Evolutionary conservation across 345 rosid species (phyloP), one percentile per base, ranked within the genome.

Genomic region (Boechera retrofracta): DNA sequence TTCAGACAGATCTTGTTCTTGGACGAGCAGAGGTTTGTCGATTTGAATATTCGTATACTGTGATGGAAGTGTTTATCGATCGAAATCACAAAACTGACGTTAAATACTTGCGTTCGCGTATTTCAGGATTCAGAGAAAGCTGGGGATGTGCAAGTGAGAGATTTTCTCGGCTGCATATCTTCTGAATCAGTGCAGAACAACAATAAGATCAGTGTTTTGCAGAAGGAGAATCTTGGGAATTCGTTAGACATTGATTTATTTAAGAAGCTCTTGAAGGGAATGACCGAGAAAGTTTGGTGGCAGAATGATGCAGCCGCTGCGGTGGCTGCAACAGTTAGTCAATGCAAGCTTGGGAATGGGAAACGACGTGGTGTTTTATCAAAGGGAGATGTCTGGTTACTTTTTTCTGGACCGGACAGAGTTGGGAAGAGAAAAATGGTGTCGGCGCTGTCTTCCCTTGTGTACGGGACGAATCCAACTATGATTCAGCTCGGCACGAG

Each of bases 401-500:
- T 96, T 68, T 91, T 96, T 55, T 82, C 85, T 1, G 98, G 98
- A 57, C 97, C 96, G 0, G 99, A 96, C 69, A 78, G 84, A 75
- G 80, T 89, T 5, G 99, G 99, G 59, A 96, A 96, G 85, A 89
- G 86, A 75, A 93, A 85, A 85, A 89, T 96, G 96, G 96, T 89
- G 35, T 84, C 89, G 4, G 87, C 92, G 78, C 80, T 96, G 28
- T 89, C 99, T 7, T 89, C 88, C 7, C 87, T 84, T 11, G 75
- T 87, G 53, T 83, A 81, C 11, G 88, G 88, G 9, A 64, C 87
- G 0, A 77, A 72, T 64, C 98, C 95, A 0, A 84, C 71, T 18
- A 83, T 78, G 65, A 82, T 96, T 47, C 72, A 79, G 31, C 91
- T 96, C 2, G 99, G 95, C 33, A 81, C 92, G 51, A 86, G 82